These are phyloP conservation scores for Alternaria longipes DNA, from an alignment of 2,329 filamentous ascomycete species.

Conservation along the genomic window DNA sequence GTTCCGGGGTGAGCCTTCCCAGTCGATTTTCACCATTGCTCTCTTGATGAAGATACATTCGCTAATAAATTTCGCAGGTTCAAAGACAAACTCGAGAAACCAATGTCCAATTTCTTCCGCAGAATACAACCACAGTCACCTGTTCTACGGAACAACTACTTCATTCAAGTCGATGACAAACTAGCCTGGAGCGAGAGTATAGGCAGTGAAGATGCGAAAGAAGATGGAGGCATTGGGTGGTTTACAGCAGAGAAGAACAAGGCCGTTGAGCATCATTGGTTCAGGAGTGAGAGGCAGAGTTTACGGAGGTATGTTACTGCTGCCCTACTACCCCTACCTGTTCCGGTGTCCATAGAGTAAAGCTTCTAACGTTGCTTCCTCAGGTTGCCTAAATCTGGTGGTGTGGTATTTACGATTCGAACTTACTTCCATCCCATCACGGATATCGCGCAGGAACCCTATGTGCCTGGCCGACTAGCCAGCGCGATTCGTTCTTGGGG, in stretches of 20 bases:
- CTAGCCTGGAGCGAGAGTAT: conserved; percentile 81
- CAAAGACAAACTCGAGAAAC: conserved; percentile 74
- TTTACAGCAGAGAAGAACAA: conserved; percentile 74
- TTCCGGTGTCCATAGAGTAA: not conserved
- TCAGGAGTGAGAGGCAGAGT: conserved; percentile 79
- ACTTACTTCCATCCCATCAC: conserved; percentile 81
- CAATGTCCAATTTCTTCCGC: conserved; percentile 84
- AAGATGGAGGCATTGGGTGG: conserved; percentile 68
- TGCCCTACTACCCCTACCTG: not conserved
- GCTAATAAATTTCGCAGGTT: conserved; percentile 50
- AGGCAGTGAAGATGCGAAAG: conserved; percentile 71
- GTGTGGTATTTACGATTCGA: conserved; percentile 75
- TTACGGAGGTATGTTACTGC: conserved; percentile 60
- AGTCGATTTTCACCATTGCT: too few species aligned
- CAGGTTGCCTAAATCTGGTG: conserved; percentile 57
- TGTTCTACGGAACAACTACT: conserved; percentile 81
- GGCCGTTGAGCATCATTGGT: conserved; percentile 76
- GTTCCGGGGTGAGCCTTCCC: conserved; percentile 65
- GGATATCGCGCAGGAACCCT: conserved; percentile 73
- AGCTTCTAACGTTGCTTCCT: not conserved
- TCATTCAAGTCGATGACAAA: conserved; percentile 83
- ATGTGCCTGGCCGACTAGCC: conserved; percentile 80
- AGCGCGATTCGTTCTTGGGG: conserved; percentile 84
- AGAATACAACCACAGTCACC: conserved; percentile 70
- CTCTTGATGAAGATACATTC: not conserved